Base-by-base conservation (phyloP, 2,329 filamentous ascomycete genomes). In the Leptographium wingfieldii region DNA sequence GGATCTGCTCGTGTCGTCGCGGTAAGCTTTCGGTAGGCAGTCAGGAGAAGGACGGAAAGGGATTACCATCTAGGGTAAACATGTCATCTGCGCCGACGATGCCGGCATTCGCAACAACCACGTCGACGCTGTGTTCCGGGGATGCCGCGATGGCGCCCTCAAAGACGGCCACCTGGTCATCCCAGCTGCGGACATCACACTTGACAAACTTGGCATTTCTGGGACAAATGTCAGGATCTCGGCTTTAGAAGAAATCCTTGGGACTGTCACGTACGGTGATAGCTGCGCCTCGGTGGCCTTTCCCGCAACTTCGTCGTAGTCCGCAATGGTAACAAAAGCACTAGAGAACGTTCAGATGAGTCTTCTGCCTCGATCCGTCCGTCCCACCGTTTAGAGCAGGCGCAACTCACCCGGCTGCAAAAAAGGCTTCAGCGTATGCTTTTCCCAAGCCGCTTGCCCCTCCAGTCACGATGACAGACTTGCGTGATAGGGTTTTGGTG, bases 41-140 rank as follows among this genome's bases (percentile, higher is more conserved):
- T 7, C 14, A 55, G 33, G 4, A 56, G 27, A 14, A 12, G 49
- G 27, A 10, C 1, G 27, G 22, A 12, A 27, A 46, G n/a, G 22
- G 25, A n/a, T 25, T 48, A 59, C 57, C 57, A 25, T 63, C 14
- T 16, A 54, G 46, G 5, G 38, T 58, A 22, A 33, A 27, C 11
- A 58, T 10, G 29, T n/a, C 70, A 64, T 33, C 67, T 67, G 55
- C 43, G 5, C 61, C 61, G 6, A 62, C 54, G 33, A 78, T 75
- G 12, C 76, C 76, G 1, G 76, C 76, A 63, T 78, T 79, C 1
- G 76, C 75, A 58, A 79, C 73, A 14, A 78, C 76, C 14, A 77
- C 65, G 60, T 78, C 75, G 27, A 76, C 70, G 56, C 71, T 73
- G 0, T 73, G 69, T 29, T 66, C 63, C 0, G 73, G 74, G 10